These are phyloP conservation scores for Diaporthe aspalathi DNA, from an alignment of 2,329 filamentous ascomycete species.

Conservation along the genomic window DNA sequence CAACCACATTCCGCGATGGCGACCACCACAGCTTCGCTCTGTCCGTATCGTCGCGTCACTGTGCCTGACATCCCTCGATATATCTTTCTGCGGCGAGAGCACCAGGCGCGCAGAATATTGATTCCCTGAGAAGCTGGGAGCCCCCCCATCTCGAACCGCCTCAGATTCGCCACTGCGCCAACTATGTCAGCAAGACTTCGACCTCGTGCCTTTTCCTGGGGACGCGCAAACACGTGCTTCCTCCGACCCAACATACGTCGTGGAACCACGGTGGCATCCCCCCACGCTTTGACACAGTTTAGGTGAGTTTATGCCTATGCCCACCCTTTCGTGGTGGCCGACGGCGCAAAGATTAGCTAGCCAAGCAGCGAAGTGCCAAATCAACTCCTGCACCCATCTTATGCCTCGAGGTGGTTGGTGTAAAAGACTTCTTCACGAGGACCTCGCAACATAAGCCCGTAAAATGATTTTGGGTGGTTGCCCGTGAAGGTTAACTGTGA, in stretches of 20 bases:
- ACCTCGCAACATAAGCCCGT: neutral
- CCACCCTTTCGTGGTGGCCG: neutral
- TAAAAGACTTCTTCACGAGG: too few species aligned
- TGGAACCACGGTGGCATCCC: neutral
- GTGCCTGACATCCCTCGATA: neutral
- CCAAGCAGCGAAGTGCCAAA: neutral
- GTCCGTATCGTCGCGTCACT: neutral
- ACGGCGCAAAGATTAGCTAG: slow-evolving; percentile 21
- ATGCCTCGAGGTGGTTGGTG: too few species aligned
- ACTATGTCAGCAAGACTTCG: neutral
- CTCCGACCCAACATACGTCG: neutral
- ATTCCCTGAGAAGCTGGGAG: neutral
- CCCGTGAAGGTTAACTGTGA: neutral
- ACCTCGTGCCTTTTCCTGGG: neutral
- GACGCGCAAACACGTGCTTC: neutral
- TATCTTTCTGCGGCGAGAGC: neutral
- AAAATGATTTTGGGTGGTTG: neutral
- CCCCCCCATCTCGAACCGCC: too few species aligned
- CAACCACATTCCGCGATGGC: neutral
- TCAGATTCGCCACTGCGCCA: neutral
- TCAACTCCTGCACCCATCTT: neutral
- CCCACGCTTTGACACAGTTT: neutral
- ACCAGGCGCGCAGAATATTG: neutral
- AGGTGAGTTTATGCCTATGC: neutral
- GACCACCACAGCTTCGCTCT: neutral